Evolutionary conservation across 2,329 filamentous ascomycete genomes (phyloP), one percentile per base, ranked within the genome.

Genomic region (Sporothrix curviconia): DNA sequence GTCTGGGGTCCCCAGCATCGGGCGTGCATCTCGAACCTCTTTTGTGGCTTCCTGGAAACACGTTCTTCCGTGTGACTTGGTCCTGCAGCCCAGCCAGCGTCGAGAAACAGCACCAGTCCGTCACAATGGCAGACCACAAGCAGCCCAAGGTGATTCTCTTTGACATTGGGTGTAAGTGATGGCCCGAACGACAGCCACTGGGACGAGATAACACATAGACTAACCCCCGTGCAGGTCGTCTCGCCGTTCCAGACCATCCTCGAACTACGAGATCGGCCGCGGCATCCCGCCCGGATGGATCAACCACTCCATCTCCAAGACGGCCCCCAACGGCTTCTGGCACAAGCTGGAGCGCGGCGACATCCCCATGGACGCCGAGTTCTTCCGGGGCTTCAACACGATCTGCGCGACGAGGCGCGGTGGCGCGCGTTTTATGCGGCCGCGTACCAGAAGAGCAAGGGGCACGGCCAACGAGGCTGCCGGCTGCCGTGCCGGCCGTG

Each of bases 201-300:
- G 2, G 12, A 39, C 14, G 7, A 34, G 3, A 8, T 7, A 14
- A 17, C 9, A 54, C n/a, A 40, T 15, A 37, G 19, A 49, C 64
- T 66, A 55, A 66, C 52, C 34, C 6, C 8, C 2, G 4, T 25
- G 15, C 63, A 95, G 92, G 90, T 96, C 56, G 77, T 87, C 24
- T 96, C 91, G 1, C 94, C 94, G 9, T 92, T 99, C 67, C 90
- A 95, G 74, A 85, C 89, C 2, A 97, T 99, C 66, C 79, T 95
- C 57, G 87, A n/a, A 95, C 72, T 96, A 96, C 70, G 94, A 97
- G 70, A 74, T 85, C 55, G 76, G 80, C 60, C 78, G 89, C 57
- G 79, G 79, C 40, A 92, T 97, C 51, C 92, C 92, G 1, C 79
- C 84, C 3, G 92, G 92, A 67, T 97, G 91, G 86, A 80, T 97